Conservation (phyloP, 2,329 filamentous ascomycete species). For the Blastomyces silverae region DNA sequence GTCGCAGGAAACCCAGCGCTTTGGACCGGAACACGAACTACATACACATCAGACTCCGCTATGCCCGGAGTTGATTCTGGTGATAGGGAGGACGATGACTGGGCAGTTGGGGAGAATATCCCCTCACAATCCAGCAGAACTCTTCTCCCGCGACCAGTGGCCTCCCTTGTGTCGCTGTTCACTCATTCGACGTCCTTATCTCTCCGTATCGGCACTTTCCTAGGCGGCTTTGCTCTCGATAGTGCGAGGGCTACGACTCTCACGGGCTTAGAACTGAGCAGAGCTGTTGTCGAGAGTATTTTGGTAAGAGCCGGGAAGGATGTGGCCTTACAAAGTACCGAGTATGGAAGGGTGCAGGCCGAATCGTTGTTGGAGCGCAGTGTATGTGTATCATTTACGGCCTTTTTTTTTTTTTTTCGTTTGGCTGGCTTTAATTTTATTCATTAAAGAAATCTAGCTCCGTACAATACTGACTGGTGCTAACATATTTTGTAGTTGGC, state of each 20-base stretch:
- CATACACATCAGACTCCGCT: neutral
- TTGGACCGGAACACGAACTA: neutral
- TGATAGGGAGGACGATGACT: conserved; percentile 7
- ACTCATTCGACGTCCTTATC: conserved; percentile 43
- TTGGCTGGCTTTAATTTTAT: neutral
- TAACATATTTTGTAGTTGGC: conserved; percentile 33
- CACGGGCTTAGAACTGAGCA: conserved; percentile 41
- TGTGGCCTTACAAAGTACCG: conserved; percentile 42
- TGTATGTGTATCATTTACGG: conserved; percentile 28
- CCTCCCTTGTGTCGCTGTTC: conserved; percentile 40
- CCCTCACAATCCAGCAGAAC: conserved; percentile 23
- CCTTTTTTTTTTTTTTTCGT: conserved; percentile 1
- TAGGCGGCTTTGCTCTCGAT: conserved; percentile 41
- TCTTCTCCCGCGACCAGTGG: conserved; percentile 40
- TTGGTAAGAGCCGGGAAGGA: conserved; percentile 41
- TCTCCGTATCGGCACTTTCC: conserved; percentile 39
- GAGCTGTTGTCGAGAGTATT: conserved; percentile 42
- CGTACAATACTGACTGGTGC: conserved; percentile 16
- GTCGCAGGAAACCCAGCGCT: neutral
- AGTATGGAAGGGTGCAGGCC: conserved; percentile 37
- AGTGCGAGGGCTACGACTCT: conserved; percentile 41
- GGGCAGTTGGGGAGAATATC: conserved; percentile 2
- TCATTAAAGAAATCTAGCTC: neutral
- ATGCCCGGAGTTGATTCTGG: conserved; percentile 9
- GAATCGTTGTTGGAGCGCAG: conserved; percentile 43